Base-by-base conservation (phyloP, 148 eudicot species). In the Oxyria digyna region DNA sequence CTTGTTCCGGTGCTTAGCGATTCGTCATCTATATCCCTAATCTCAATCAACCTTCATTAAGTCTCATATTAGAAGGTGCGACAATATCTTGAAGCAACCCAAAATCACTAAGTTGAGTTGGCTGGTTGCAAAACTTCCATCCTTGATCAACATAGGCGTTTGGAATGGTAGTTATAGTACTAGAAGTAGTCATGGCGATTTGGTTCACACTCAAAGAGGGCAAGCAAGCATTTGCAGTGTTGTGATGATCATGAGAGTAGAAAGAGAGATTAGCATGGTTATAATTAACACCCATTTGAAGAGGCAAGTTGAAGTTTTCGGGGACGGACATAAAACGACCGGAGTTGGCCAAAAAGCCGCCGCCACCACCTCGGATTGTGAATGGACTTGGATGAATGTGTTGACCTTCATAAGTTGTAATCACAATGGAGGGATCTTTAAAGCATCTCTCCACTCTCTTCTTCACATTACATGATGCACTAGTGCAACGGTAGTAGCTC, bases 401-500 rank as follows among this genome's bases (percentile, higher is more conserved):
- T 31, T 89, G 86, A 31, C 97, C 97, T 80, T 89, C 91, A 37
- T 92, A 92, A 2, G 97, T 92, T 0, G 97, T 92, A 24, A 92
- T 90, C 9, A 92, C 91, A 40, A 81, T 71, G 74, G 75, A 74
- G 7, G 96, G 89, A 20, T 91, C 96, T 69, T 38, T 78, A 74
- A 73, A 75, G 23, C 73, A 82, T 67, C 96, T 77, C 78, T 92
- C 97, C 32, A 92, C 96, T 72, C 96, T 84, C 72, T 92, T 92
- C 84, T 92, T 92, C 75, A 92, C 97, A 76, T 87, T 87, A 69
- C 97, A 92, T 35, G 85, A 49, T 41, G 83, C 79, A 71, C 52
- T 84, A 21, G 97, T 92, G 93, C 97, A 92, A 29, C 93, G 84
- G 71, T 92, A 92, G 71, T 92, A 92, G 70, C 96, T 85, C 91